Percentiles rank a stretch among this genome's conserved stretches.
These are phyloP conservation scores for Chlorella sp. DNA, from an alignment of 139 green algal species.

Conservation along the genomic window DNA sequence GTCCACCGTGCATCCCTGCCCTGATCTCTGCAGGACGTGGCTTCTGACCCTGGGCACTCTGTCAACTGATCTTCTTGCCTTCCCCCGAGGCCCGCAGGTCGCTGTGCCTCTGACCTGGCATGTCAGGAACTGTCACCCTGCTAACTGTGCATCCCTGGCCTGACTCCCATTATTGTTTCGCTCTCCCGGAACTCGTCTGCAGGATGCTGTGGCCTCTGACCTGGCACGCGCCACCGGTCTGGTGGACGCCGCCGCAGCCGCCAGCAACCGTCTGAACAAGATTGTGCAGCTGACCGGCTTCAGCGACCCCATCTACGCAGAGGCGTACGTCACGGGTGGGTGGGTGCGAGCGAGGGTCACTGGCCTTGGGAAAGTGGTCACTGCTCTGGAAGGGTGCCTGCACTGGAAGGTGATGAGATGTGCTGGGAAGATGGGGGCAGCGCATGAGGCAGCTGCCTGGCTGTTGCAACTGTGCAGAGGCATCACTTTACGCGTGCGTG, in stretches of 20 bases:
- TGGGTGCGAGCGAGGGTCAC: no score
- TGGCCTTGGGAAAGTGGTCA: no score
- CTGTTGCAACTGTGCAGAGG: background rate
- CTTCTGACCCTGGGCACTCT: no score
- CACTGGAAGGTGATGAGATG: no score
- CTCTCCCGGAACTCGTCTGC: background rate
- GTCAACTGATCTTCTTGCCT: background rate
- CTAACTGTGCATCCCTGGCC: background rate
- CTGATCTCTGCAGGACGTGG: no score
- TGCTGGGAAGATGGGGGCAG: background rate
- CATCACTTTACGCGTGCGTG: background rate
- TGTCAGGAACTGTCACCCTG: no score
- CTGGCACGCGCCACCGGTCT: constrained; percentile 42
- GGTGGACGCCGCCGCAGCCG: constrained; percentile 9
- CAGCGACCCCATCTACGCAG: constrained; percentile 95
- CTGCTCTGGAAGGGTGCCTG: no score
- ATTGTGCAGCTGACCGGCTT: constrained; percentile 98
- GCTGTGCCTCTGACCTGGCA: no score
- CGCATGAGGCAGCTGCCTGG: background rate
- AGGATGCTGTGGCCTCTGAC: constrained; percentile 23
- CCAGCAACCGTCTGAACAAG: constrained; percentile 73
- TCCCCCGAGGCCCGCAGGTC: background rate
- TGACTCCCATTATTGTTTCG: background rate
- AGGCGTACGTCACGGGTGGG: constrained; percentile 88
- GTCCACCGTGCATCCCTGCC: no score